A percentile compares a stretch with the other conserved stretches of the same genome.
These are phyloP conservation scores for Pedinophyceae sp. DNA, from an alignment of 139 green algal species.

Conservation along the genomic window DNA sequence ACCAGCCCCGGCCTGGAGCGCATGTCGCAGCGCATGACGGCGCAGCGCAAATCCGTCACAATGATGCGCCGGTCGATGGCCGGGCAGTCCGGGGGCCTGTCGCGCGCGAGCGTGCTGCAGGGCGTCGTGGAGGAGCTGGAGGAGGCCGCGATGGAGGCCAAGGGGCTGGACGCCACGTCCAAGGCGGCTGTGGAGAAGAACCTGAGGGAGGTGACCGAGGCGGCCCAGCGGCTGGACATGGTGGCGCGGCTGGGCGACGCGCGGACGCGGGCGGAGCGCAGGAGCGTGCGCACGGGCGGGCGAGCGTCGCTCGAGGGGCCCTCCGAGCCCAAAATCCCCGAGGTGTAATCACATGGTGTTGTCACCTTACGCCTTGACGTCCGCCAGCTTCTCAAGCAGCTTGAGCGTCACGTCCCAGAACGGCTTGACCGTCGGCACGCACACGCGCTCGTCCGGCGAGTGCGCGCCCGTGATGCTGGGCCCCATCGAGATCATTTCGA, in stretches of 20 bases:
- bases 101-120: neutral
- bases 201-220: too few relatives aligned
- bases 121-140: neutral
- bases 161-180: too few relatives aligned
- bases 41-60: neutral
- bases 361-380: neutral
- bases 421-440: conserved; percentile 19
- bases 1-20: neutral
- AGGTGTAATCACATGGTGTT: too few relatives aligned
- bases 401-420: conserved; percentile 41
- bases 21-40: neutral
- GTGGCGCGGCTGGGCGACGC: too few relatives aligned
- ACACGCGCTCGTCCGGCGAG: conserved; percentile 42
- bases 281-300: too few relatives aligned
- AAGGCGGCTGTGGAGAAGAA: too few relatives aligned
- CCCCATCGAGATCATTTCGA: conserved; percentile 48
- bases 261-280: too few relatives aligned
- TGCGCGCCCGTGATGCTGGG: conserved; percentile 60
- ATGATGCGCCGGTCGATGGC: neutral
- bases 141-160: too few relatives aligned
- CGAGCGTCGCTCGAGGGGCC: too few relatives aligned
- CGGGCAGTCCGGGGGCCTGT: neutral
- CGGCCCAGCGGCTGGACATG: too few relatives aligned
- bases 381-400: neutral
- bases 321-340: too few relatives aligned